A percentile compares a stretch with the other conserved stretches of the same genome.
phyloP scores from a whole-genome alignment of 2,329 filamentous ascomycete genomes.

The Fusarium zealandicum region DNA sequence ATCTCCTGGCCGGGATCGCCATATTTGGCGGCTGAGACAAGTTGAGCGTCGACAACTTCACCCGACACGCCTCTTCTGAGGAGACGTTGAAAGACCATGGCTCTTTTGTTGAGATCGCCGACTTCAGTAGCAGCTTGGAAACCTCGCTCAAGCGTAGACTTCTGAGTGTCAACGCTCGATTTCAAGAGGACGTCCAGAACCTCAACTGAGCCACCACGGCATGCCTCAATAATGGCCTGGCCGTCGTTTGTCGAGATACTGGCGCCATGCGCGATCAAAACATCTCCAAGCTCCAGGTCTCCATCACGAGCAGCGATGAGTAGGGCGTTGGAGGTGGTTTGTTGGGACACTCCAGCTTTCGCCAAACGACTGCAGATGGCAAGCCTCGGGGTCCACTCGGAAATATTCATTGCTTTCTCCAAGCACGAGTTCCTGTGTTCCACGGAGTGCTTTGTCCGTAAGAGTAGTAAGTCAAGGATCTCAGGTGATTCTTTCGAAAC shows the following conservation, averaged over 20 bases:
- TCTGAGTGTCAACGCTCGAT: constrained; percentile 49
- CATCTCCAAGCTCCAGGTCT: constrained; percentile 58
- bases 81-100: constrained; percentile 59
- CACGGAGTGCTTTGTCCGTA: constrained; percentile 45
- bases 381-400: constrained; percentile 50
- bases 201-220: constrained; percentile 57
- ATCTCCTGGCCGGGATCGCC: constrained; percentile 57
- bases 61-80: constrained; percentile 58
- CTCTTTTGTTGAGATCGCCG: constrained; percentile 56
- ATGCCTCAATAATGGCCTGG: constrained; percentile 62
- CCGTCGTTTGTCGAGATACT: constrained; percentile 59
- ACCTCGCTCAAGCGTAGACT: constrained; percentile 55
- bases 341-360: constrained; percentile 53
- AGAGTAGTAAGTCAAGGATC: constrained; percentile 56
- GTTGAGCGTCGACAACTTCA: constrained; percentile 60
- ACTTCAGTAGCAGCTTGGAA: constrained; percentile 65
- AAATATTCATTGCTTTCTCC: constrained; percentile 51
- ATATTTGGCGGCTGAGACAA: constrained; percentile 60
- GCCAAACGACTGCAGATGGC: constrained; percentile 56
- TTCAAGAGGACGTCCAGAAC: constrained; percentile 60
- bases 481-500: constrained; percentile 55
- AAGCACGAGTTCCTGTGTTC: constrained; percentile 52
- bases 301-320: constrained; percentile 60
- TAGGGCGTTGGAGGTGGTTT: constrained; percentile 58
- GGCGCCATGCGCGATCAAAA: constrained; percentile 61